Base-by-base conservation (phyloP, 768 basidiomycete genomes). In the Collybia sp. region DNA sequence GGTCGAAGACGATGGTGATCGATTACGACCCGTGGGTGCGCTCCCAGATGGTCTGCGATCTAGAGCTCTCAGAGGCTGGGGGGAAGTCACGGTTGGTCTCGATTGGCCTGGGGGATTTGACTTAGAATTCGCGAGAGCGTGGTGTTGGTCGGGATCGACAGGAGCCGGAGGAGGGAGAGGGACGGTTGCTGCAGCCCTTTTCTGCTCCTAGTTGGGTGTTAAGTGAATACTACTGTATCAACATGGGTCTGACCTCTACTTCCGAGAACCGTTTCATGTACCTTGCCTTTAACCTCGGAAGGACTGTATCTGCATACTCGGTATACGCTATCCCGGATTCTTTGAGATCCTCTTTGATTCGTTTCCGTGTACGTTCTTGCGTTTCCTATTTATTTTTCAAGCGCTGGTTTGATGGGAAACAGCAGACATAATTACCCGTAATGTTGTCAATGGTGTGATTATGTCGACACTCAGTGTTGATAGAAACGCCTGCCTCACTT, bases 291-390 rank as follows among this genome's bases (percentile, higher is more conserved):
- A 94, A 66, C 55, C 82, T 85, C 1, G 93, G 93, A 8, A 94
- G 70, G n/a, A 76, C 70, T 45, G 73, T 80, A 58, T 91, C 89
- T 10, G 83, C 82, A 58, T 83, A 93, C 30, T 95, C 93, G 30
- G 77, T 77, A 62, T 95, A 93, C 30, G 85, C 80, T 44, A 64
- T 53, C n/a, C 71, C 70, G 0, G 92, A 89, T 8, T 82, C 81
- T 62, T 91, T 93, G 45, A 94, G 64, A 59, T 94, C 93, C 58
- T 95, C 93, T 61, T 88, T 91, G 62, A 96, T 86, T 19, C 90
- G 82, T 59, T 90, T 89, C 40, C 89, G 77, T n/a, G 91, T 94
- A 32, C 93, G 80, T 44, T 91, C 89, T 69, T 95, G 93, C 10
- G 85, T 86, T 54, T 94, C 92, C 90, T 93, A 49, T 12, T 15